These are phyloP conservation scores for Cryptococcus sp. DNA, from an alignment of 1,284 basidiomycete species.

Conservation along the genomic window DNA sequence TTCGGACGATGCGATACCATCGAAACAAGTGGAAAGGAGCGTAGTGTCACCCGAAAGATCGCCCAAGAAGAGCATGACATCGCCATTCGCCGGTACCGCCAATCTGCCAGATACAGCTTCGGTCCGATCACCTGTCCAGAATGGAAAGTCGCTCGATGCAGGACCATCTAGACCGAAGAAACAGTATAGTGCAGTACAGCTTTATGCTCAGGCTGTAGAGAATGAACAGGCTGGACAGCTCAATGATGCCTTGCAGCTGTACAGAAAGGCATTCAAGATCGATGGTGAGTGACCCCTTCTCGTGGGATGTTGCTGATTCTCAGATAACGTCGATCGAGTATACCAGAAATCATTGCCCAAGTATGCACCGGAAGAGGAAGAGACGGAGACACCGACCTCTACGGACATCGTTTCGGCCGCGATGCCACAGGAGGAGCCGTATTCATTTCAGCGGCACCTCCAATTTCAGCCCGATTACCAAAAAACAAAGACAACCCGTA, in stretches of 20 bases:
- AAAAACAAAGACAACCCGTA: constrained; percentile 5
- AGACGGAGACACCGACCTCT: constrained; percentile 18
- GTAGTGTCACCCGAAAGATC: constrained; percentile 7
- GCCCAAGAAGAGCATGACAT: constrained; percentile 2
- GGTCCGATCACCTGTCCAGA: neutral
- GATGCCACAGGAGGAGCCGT: constrained; percentile 30
- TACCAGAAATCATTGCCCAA: constrained; percentile 22
- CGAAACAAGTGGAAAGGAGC: constrained; percentile 6
- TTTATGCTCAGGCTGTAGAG: constrained; percentile 66
- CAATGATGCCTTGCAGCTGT: constrained; percentile 67
- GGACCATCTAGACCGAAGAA: neutral
- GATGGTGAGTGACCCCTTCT: constrained; percentile 47
- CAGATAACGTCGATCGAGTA: constrained; percentile 37
- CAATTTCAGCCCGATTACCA: constrained; percentile 44
- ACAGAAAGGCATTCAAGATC: constrained; percentile 71
- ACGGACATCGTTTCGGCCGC: constrained; percentile 34
- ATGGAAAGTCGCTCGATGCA: neutral
- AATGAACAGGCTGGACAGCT: constrained; percentile 68
- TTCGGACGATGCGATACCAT: constrained; percentile 33
- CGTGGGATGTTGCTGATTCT: neutral
- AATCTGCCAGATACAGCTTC: neutral
- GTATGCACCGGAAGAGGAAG: constrained; percentile 4
- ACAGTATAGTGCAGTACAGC: constrained; percentile 53
- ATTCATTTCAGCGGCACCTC: constrained; percentile 42
- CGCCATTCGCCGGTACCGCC: neutral